Conservation (phyloP, 305 asterid genomes). For the Rubia tinctorum region DNA sequence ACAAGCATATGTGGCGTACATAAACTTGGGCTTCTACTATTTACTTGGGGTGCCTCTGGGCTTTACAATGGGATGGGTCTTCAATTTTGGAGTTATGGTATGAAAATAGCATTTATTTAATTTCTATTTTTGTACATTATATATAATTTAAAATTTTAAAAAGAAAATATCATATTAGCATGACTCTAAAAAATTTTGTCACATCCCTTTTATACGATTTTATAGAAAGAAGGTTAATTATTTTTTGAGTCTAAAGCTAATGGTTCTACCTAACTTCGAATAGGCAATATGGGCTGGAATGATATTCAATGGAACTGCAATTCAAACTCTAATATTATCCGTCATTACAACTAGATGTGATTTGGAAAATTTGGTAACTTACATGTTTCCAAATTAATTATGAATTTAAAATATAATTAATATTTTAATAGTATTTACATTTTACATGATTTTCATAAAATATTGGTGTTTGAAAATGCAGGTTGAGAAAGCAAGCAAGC, state of each 20-base stretch:
- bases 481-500: slow-evolving; percentile 6
- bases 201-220: no score
- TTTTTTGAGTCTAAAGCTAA: not conserved
- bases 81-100: slow-evolving; percentile 7
- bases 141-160: no score
- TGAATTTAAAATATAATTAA: not conserved
- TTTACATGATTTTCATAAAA: not conserved
- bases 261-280: not conserved
- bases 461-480: not conserved
- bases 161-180: no score
- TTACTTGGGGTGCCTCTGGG: slow-evolving; percentile 4
- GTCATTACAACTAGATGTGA: slow-evolving; percentile 36
- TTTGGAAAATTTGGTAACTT: slow-evolving; percentile 39
- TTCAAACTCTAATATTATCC: slow-evolving; percentile 37
- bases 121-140: not conserved
- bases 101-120: not conserved
- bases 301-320: slow-evolving; percentile 42
- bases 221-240: no score
- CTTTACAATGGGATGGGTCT: slow-evolving; percentile 5
- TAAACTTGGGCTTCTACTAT: slow-evolving; percentile 3
- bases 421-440: not conserved
- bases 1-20: slow-evolving; percentile 8
- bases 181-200: no score
- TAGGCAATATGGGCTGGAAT: slow-evolving; percentile 12
- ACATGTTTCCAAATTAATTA: not conserved